A percentile compares a stretch with the other conserved stretches of the same genome.
phyloP scores from a whole-genome alignment of 2,329 filamentous ascomycete genomes.

The Sclerotinia glacialis region DNA sequence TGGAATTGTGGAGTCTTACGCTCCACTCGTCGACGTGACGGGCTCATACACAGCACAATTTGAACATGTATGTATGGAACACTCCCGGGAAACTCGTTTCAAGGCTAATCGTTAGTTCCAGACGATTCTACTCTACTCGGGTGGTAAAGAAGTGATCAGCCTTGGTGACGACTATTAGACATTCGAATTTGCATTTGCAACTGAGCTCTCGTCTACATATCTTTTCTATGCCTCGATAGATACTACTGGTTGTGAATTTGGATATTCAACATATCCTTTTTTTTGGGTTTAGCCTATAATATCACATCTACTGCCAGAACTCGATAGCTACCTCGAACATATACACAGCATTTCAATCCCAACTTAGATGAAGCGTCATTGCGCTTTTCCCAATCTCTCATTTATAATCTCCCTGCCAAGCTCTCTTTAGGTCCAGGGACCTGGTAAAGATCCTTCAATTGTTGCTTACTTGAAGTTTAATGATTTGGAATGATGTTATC shows the following conservation, averaged over 20 bases:
- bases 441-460: not conserved
- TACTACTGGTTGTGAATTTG: not conserved
- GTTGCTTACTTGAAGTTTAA: not conserved
- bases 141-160: constrained; percentile 51
- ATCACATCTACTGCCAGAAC: not conserved
- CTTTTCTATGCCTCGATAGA: not conserved
- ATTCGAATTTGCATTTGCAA: not conserved
- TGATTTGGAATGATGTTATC: constrained; percentile 7
- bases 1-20: constrained; percentile 56
- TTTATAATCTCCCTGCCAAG: not conserved
- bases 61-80: constrained; percentile 50
- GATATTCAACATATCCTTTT: not conserved
- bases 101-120: constrained; percentile 33
- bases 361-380: not conserved
- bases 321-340: not conserved
- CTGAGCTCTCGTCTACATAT: not conserved
- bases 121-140: constrained; percentile 48
- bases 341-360: not conserved
- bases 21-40: constrained; percentile 54
- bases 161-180: constrained; percentile 52
- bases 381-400: not conserved
- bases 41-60: constrained; percentile 64
- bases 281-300: not conserved
- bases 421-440: too few species aligned
- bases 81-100: not conserved